Conservation (phyloP, 208 protist genomes). For the Wallacemonas rigidus region DNA sequence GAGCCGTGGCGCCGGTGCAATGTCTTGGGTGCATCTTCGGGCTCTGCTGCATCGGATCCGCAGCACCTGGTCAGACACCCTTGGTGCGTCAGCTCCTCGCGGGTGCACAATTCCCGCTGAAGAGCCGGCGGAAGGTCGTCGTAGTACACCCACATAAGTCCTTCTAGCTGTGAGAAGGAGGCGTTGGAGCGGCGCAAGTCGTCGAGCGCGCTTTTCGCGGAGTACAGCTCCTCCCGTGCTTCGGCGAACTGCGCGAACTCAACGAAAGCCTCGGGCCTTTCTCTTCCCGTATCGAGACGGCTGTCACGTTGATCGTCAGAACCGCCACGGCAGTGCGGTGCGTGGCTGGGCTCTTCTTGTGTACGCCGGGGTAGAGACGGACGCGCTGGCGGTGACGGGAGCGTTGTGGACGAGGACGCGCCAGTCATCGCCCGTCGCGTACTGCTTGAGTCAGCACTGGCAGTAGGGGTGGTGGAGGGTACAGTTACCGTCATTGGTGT, state of each 20-base stretch:
- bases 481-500: background rate
- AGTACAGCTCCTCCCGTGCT: conserved; percentile 11
- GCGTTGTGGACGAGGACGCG: background rate
- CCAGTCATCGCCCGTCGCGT: no score
- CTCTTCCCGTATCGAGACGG: background rate
- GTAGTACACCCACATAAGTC: conserved; percentile 27
- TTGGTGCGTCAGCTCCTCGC: conserved; percentile 7
- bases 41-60: no score
- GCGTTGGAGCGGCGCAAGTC: conserved; percentile 18
- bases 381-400: background rate
- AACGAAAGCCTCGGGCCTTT: no score
- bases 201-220: conserved; percentile 18
- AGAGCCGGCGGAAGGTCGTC: conserved; percentile 19
- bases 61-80: background rate
- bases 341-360: conserved; percentile 4
- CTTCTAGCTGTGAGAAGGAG: conserved; percentile 12
- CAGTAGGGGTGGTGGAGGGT: background rate
- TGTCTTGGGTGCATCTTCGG: no score
- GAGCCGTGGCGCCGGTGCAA: no score
- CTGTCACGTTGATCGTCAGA: background rate
- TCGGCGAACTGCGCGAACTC: background rate
- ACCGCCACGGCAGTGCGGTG: background rate
- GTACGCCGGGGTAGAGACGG: background rate
- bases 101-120: conserved; percentile 7
- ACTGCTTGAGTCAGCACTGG: background rate